Evolutionary conservation across 768 basidiomycete species (phyloP).

Genomic region (Hygrophoropsis aurantiaca): DNA sequence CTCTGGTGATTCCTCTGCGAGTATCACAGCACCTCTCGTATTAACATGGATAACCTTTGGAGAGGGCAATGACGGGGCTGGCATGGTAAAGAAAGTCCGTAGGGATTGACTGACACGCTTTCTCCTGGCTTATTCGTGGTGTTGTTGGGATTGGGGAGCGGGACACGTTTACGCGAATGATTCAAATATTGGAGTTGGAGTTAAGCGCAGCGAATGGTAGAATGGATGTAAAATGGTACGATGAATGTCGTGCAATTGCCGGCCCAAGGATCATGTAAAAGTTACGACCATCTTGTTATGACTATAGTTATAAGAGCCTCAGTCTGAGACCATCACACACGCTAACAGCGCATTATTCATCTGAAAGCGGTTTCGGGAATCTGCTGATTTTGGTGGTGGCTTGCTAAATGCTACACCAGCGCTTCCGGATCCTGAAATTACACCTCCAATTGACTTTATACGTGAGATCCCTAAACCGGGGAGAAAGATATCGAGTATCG

Average conservation of each 20-base stretch:
- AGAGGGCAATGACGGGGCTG: conserved; percentile 68
- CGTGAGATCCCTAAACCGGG: background rate
- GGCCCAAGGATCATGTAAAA: conserved; percentile 3
- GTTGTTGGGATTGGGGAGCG: conserved; percentile 13
- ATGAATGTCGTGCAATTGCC: conserved; percentile 9
- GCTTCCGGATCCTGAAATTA: too few species aligned
- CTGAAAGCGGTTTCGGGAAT: background rate
- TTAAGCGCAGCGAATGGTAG: too few species aligned
- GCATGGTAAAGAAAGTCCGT: conserved; percentile 30
- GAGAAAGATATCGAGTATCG: background rate
- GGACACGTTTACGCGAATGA: conserved; percentile 8
- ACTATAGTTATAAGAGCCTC: conserved; percentile 3
- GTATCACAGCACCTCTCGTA: conserved; percentile 89
- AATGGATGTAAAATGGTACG: conserved; percentile 7
- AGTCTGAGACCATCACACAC: conserved; percentile 5
- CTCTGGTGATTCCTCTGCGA: conserved; percentile 93
- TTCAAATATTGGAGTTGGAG: background rate
- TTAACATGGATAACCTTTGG: conserved; percentile 92
- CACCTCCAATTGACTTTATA: background rate
- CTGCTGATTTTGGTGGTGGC: conserved; percentile 1
- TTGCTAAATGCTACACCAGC: background rate
- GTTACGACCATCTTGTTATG: conserved; percentile 4
- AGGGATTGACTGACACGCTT: conserved; percentile 1
- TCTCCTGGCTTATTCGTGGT: too few species aligned
- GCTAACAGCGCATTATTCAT: conserved; percentile 1